A percentile compares a stretch with the other conserved stretches of the same genome.
Conservation (phyloP, 306 rosid species). For the Fagus sylvatica region DNA sequence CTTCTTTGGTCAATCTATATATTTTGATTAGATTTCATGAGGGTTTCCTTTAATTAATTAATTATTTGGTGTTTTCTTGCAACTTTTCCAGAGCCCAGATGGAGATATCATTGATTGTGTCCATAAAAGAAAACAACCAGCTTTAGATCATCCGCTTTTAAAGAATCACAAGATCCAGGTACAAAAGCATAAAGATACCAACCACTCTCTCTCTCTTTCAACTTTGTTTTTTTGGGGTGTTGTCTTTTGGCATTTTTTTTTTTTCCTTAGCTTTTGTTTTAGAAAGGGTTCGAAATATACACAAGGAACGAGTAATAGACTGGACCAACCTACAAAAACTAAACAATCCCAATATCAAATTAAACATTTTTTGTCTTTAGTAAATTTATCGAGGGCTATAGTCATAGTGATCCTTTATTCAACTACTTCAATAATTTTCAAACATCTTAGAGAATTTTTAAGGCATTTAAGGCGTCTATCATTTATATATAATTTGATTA, state of each 20-base stretch:
- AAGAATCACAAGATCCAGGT: slow-evolving; percentile 72
- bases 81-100: slow-evolving; percentile 64
- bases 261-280: background rate
- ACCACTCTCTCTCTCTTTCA: background rate
- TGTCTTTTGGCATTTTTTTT: background rate
- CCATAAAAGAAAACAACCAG: slow-evolving; percentile 56
- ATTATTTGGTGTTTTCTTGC: background rate
- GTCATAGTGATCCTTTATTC: no score
- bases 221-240: background rate
- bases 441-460: no score
- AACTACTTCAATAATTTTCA: no score
- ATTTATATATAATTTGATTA: no score
- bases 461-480: no score
- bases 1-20: background rate
- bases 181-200: background rate
- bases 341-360: no score
- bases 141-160: slow-evolving; percentile 61
- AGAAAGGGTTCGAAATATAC: background rate
- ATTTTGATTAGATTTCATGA: background rate
- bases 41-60: background rate
- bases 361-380: no score
- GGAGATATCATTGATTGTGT: slow-evolving; percentile 65
- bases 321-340: no score
- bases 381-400: no score
- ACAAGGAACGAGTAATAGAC: no score